phyloP scores from a whole-genome alignment of 306 rosid genomes.

The Boehmeria nivea region DNA sequence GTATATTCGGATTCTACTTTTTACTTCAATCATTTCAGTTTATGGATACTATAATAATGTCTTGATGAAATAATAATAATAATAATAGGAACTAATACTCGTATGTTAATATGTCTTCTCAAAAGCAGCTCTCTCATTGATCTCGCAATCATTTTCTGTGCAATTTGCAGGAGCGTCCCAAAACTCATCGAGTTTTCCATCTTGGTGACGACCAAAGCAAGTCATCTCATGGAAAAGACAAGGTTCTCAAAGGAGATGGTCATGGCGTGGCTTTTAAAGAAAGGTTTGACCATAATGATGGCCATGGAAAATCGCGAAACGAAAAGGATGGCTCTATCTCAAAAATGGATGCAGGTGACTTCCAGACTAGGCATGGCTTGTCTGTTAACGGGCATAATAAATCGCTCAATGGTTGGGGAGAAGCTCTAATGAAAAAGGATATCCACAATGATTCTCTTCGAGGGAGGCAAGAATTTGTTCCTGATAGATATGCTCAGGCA shows the following conservation, averaged over 20 bases:
- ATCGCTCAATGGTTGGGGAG: slow-evolving; percentile 33
- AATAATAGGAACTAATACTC: not conserved
- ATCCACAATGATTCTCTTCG: slow-evolving; percentile 26
- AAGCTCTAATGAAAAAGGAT: slow-evolving; percentile 31
- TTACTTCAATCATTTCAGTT: not conserved
- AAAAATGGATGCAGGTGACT: slow-evolving; percentile 33
- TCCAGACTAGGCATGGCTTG: slow-evolving; percentile 34
- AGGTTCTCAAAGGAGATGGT: slow-evolving; percentile 38
- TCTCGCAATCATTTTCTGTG: slow-evolving; percentile 12
- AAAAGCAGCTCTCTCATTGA: not conserved
- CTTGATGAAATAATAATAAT: not conserved
- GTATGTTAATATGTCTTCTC: not conserved
- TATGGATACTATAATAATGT: not conserved
- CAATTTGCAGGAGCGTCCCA: slow-evolving; percentile 55
- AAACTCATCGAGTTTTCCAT: slow-evolving; percentile 27
- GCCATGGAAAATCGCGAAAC: slow-evolving; percentile 30
- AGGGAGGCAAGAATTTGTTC: slow-evolving; percentile 37
- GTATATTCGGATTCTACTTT: slow-evolving; percentile 9
- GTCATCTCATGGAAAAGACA: slow-evolving; percentile 30
- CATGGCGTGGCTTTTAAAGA: slow-evolving; percentile 23
- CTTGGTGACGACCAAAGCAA: slow-evolving; percentile 22
- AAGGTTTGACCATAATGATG: slow-evolving; percentile 20
- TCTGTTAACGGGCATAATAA: slow-evolving; percentile 34
- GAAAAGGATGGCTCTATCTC: slow-evolving; percentile 36
- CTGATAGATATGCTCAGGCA: slow-evolving; percentile 40